Conservation (phyloP, 805 yeast genomes). For the Lachancea dasiensis region DNA sequence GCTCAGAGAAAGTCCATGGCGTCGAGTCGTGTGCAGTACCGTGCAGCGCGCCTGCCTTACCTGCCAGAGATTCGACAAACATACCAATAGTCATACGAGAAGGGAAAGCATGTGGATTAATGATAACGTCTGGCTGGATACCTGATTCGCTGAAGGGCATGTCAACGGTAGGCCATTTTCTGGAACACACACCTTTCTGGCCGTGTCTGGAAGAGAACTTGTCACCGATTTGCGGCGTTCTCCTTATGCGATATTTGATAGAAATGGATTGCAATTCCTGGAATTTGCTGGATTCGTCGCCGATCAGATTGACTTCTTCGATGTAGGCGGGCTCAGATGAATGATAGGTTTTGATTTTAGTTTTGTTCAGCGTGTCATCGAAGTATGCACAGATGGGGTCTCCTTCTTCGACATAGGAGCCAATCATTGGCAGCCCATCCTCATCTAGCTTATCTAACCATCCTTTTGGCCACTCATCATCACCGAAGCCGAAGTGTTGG, state of each 20-base stretch:
- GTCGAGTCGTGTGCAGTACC: constrained; percentile 97
- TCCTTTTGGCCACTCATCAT: constrained; percentile 83
- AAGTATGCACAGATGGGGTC: constrained; percentile 92
- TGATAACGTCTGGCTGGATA: constrained; percentile 94
- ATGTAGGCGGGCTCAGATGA: constrained; percentile 91
- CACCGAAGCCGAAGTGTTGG: constrained; percentile 91
- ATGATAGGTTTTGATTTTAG: constrained; percentile 88
- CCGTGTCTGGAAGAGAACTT: constrained; percentile 97
- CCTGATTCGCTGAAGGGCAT: constrained; percentile 97
- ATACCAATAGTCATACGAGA: constrained; percentile 99
- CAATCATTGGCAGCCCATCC: constrained; percentile 90
- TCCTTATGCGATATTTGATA: constrained; percentile 82
- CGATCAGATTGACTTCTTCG: constrained; percentile 88
- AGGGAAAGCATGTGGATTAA: constrained; percentile 99
- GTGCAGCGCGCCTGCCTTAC: constrained; percentile 96
- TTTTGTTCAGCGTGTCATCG: constrained; percentile 86
- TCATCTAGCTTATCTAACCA: constrained; percentile 86
- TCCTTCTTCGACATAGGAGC: constrained; percentile 85
- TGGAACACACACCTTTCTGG: constrained; percentile 96
- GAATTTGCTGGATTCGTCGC: constrained; percentile 64
- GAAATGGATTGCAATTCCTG: constrained; percentile 79
- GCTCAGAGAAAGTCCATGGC: constrained; percentile 90
- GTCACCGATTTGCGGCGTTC: constrained; percentile 95
- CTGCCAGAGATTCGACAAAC: constrained; percentile 98
- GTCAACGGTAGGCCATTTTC: constrained; percentile 95